Evolutionary conservation across 2,329 filamentous ascomycete genomes (phyloP), one percentile per base, ranked within the genome.

Genomic region (Phialophora tarda): DNA sequence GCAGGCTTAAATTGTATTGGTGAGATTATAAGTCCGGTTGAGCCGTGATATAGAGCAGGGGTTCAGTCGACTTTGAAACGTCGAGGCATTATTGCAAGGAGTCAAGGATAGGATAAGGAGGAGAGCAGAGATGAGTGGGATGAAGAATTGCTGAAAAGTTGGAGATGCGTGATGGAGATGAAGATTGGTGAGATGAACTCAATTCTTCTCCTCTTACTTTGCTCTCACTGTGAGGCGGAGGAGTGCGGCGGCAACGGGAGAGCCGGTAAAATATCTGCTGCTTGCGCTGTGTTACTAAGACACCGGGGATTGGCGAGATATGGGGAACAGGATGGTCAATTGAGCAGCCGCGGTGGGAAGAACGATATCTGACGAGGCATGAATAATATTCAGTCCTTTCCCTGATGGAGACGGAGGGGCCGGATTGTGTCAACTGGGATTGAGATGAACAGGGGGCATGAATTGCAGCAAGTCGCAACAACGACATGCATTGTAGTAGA

Each of bases 251-350:
- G 28, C 24, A 30, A 58, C 59, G 59, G 47, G 57, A 59, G n/a
- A 17, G 44, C 57, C 57, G 57, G 57, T 59, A 21, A 44, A 61
- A 58, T 55, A 21, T 5, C 28, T 55, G 53, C 53, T 55, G 28
- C 53, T 28, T n/a, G 34, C 34, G 51, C 14, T 17, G 26, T 11
- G 51, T 60, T 12, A 51, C 28, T 34, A 38, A 60, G 59, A 61
- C 44, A 24, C 58, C 44, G 59, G 59, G 59, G 63, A 51, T 47
- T 55, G 63, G 53, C 44, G 44, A 59, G 64, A 44, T 30, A 44
- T 55, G 28, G 34, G n/a, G 56, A 47, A 50, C 51, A 28, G 17
- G 41, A 26, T 10, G 28, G 21, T 57, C 21, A 26, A 41, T 21
- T 38, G 48, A 24, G 26, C 44, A 44, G 28, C 14, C 30, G 24